These are phyloP conservation scores for Leccinum ponderosum DNA, from an alignment of 1,284 basidiomycete species.

Conservation along the genomic window DNA sequence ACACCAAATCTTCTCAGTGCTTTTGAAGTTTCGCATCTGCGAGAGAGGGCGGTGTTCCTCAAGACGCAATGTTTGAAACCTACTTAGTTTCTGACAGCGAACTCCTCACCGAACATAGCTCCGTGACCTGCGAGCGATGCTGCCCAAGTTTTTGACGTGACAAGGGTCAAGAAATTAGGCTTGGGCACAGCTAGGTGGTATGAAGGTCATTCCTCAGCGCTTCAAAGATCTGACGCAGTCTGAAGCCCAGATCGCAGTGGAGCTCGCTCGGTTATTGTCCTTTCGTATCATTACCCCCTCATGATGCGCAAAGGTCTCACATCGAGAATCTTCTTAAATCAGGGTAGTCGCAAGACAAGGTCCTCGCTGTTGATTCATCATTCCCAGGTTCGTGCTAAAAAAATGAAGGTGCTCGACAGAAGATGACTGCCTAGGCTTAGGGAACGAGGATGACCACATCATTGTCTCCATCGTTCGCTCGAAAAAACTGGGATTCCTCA, in stretches of 20 bases:
- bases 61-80: conserved; percentile 43
- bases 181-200: conserved; percentile 30
- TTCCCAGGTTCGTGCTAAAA: conserved; percentile 42
- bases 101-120: conserved; percentile 24
- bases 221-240: not conserved
- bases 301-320: conserved; percentile 58
- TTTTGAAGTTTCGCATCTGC: conserved; percentile 46
- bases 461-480: conserved; percentile 61
- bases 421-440: conserved; percentile 21
- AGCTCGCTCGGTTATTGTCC: conserved; percentile 22
- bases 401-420: conserved; percentile 18
- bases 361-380: conserved; percentile 64
- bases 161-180: conserved; percentile 23
- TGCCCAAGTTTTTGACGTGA: conserved; percentile 30
- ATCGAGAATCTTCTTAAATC: conserved; percentile 51
- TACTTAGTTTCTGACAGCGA: conserved; percentile 32
- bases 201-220: not conserved
- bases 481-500: conserved; percentile 47
- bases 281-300: conserved; percentile 42
- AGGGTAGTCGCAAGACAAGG: conserved; percentile 51
- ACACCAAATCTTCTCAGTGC: conserved; percentile 42
- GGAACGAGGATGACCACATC: conserved; percentile 49
- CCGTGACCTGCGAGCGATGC: conserved; percentile 13
- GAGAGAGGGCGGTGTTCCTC: conserved; percentile 34
- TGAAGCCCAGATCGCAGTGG: conserved; percentile 28